Evolutionary conservation across 345 rosid species (phyloP), one percentile per base, ranked within the genome.

Genomic region (Angophora floribunda): DNA sequence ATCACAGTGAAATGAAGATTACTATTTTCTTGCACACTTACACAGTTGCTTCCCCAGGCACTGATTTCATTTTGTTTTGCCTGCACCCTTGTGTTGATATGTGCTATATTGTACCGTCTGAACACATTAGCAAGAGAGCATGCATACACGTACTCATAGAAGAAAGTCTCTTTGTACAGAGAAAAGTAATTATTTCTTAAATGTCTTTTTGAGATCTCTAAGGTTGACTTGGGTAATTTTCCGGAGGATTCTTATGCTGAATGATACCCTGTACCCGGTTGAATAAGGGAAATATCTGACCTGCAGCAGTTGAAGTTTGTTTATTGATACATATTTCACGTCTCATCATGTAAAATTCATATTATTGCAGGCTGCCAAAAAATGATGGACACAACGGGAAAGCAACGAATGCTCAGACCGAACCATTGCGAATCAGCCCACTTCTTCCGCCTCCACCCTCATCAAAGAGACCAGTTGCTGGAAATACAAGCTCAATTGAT

Each of bases 361-460:
- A 24, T 85, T 87, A 16, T 26, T 88, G 86, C 94, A 96, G 99
- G 94, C 92, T 99, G 86, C 91, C 96, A 63, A 94, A 96, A 90
- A 95, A 94, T 44, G 88, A 85, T 87, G 95, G 91, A 85, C 95
- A 45, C 86, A 86, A 90, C 88, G 87, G 91, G 93, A 94, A 93
- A 88, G 93, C 94, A 32, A 57, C 87, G 51, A 86, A 89, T 79
- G 63, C 88, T 85, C 90, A 90, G 21, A 87, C 90, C 67, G 93
- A 92, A 90, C 92, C 88, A 55, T 87, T 79, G 51, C 91, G 80
- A 70, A 91, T 87, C 85, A 93, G 90, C 90, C 96, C 97, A 36
- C 89, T 95, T 90, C 94, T 95, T 92, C 97, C 97, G 78, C 99
- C 99, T 78, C 99, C 99, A 79, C 98, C 98, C 89, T 87, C 95